Conservation (phyloP, 164 flowering plant species). For the Macadamia tetraphylla region DNA sequence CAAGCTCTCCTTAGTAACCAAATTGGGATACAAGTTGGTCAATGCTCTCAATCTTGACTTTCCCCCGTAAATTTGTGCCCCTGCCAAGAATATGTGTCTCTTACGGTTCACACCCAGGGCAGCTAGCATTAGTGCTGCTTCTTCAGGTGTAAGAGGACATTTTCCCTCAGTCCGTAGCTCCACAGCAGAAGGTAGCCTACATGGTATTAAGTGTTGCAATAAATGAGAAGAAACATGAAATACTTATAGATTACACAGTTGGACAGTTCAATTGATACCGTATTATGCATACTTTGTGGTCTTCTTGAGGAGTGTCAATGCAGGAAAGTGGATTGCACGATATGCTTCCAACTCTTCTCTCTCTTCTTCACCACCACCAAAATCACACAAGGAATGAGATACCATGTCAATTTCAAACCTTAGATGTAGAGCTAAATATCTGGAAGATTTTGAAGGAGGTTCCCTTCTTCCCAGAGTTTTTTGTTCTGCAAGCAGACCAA, state of each 20-base stretch:
- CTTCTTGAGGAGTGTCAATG: constrained; percentile 51
- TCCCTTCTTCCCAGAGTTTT: constrained; percentile 20
- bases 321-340: constrained; percentile 87
- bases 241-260: not conserved
- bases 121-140: constrained; percentile 89
- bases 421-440: constrained; percentile 79
- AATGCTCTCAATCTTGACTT: constrained; percentile 62
- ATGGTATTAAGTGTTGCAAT: constrained; percentile 7
- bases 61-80: constrained; percentile 97
- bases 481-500: constrained; percentile 52
- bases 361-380: constrained; percentile 95
- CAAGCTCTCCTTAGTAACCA: constrained; percentile 87
- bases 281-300: constrained; percentile 44
- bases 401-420: constrained; percentile 99
- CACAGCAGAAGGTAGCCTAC: constrained; percentile 83
- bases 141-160: constrained; percentile 97
- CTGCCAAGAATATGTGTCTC: constrained; percentile 79
- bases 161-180: constrained; percentile 74
- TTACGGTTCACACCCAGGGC: constrained; percentile 88
- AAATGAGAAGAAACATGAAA: not conserved
- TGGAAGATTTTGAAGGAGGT: constrained; percentile 36
- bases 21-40: constrained; percentile 79
- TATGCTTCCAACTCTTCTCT: constrained; percentile 77
- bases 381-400: constrained; percentile 93
- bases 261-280: not conserved